Conservation (phyloP, 345 rosid species). For the Geranium rotundifolium region DNA sequence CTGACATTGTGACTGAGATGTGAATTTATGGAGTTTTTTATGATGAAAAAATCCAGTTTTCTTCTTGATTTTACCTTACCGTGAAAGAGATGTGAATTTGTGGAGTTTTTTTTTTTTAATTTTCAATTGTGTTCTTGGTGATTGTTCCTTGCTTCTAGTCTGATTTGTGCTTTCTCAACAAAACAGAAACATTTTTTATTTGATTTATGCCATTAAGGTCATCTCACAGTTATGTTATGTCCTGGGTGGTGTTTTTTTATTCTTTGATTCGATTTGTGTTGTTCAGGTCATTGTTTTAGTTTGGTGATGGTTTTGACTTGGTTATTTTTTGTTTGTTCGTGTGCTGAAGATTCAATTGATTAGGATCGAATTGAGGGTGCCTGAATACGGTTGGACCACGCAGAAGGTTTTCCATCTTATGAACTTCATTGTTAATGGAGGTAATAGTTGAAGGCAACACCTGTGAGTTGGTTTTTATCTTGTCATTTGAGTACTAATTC, state of each 20-base stretch:
- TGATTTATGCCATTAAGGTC: neutral
- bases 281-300: neutral
- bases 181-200: neutral
- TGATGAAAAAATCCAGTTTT: too few species aligned
- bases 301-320: neutral
- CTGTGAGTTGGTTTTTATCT: neutral
- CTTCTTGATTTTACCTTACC: too few species aligned
- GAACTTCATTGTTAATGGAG: slow-evolving; percentile 98
- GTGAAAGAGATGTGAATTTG: too few species aligned
- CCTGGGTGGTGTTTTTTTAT: too few species aligned
- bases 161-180: neutral
- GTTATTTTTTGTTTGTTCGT: slow-evolving; percentile 1
- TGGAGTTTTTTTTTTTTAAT: too few species aligned
- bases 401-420: slow-evolving; percentile 98
- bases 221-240: neutral
- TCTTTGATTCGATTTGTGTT: neutral
- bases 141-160: too few species aligned
- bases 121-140: too few species aligned
- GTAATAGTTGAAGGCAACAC: slow-evolving; percentile 26
- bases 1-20: too few species aligned
- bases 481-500: neutral
- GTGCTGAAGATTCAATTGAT: slow-evolving; percentile 61
- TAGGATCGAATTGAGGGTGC: slow-evolving; percentile 90
- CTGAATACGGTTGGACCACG: slow-evolving; percentile 95
- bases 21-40: too few species aligned